Conservation (phyloP, 768 basidiomycete species). For the Clavaria fumosa region DNA sequence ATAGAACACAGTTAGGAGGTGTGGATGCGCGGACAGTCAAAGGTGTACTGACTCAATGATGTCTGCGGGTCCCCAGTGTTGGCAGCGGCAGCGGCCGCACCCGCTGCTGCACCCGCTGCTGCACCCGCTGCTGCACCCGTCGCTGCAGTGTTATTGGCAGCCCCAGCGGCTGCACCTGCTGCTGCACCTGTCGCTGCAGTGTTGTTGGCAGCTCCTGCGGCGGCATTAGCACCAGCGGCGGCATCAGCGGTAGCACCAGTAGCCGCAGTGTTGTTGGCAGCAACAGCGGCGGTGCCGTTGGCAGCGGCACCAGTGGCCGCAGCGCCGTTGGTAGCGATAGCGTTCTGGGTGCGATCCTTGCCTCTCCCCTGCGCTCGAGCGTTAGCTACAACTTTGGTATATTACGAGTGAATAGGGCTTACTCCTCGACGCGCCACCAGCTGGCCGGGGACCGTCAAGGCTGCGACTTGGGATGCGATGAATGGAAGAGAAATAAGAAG, state of each 20-base stretch:
- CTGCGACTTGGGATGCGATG: too few species aligned
- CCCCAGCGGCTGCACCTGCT: constrained; percentile 8
- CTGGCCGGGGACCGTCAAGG: too few species aligned
- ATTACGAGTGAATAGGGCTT: too few species aligned
- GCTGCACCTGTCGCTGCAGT: constrained; percentile 6
- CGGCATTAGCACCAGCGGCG: constrained; percentile 7
- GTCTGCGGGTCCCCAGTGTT: constrained; percentile 25
- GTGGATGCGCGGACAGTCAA: neutral
- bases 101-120: constrained; percentile 7
- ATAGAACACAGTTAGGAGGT: too few species aligned
- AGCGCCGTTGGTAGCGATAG: neutral
- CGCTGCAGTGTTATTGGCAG: too few species aligned
- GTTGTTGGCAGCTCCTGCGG: too few species aligned
- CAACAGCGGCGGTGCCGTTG: constrained; percentile 8
- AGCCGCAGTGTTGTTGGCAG: constrained; percentile 6
- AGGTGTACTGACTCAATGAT: constrained; percentile 21
- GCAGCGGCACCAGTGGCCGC: constrained; percentile 5
- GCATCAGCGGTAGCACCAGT: constrained; percentile 7
- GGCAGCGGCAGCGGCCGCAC: constrained; percentile 8
- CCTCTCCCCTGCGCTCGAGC: too few species aligned
- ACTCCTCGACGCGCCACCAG: too few species aligned
- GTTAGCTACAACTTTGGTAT: too few species aligned
- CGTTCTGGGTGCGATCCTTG: neutral
- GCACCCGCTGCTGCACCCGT: constrained; percentile 8
- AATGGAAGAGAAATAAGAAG: too few species aligned